Evolutionary conservation across 495 filamentous ascomycete species (phyloP).

Genomic region (Terfezia boudieri): DNA sequence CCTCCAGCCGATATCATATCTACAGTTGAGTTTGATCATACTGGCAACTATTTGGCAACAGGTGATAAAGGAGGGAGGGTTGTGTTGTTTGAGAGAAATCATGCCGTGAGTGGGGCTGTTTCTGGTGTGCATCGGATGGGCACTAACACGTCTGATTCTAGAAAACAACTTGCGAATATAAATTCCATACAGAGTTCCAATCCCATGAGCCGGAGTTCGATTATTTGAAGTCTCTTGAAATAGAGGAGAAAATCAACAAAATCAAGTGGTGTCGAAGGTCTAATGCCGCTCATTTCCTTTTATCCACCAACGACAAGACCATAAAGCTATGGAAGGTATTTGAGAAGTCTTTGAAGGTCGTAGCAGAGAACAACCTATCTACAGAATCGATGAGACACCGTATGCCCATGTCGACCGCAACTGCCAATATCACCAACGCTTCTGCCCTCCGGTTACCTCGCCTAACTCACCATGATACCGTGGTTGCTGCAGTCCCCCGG

Average conservation of each 20-base stretch:
- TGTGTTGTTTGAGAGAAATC: slow-evolving; percentile 91
- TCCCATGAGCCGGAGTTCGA: slow-evolving; percentile 99
- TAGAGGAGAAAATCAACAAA: slow-evolving; percentile 99
- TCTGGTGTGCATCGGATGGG: neutral
- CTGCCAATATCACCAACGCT: slow-evolving; percentile 51
- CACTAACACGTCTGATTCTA: slow-evolving; percentile 16
- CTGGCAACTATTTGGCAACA: slow-evolving; percentile 91
- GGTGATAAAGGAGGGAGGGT: slow-evolving; percentile 95
- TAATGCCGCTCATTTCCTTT: slow-evolving; percentile 93
- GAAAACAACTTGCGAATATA: slow-evolving; percentile 99
- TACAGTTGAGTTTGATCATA: slow-evolving; percentile 97
- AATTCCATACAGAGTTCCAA: slow-evolving; percentile 99
- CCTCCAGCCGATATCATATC: slow-evolving; percentile 89
- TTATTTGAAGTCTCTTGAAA: slow-evolving; percentile 96
- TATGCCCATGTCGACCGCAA: slow-evolving; percentile 39
- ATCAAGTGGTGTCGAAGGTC: slow-evolving; percentile 98
- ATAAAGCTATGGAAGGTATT: slow-evolving; percentile 99
- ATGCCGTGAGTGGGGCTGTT: slow-evolving; percentile 48
- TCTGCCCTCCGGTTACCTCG: slow-evolving; percentile 74
- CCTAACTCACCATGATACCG: slow-evolving; percentile 93
- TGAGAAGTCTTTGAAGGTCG: slow-evolving; percentile 95
- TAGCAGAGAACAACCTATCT: slow-evolving; percentile 95
- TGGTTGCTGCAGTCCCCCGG: slow-evolving; percentile 86
- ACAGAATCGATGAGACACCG: slow-evolving; percentile 35
- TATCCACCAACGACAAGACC: slow-evolving; percentile 98